Base-by-base conservation (phyloP, 2,329 filamentous ascomycete species). In the Pseudopyrenochaeta lycopersici region DNA sequence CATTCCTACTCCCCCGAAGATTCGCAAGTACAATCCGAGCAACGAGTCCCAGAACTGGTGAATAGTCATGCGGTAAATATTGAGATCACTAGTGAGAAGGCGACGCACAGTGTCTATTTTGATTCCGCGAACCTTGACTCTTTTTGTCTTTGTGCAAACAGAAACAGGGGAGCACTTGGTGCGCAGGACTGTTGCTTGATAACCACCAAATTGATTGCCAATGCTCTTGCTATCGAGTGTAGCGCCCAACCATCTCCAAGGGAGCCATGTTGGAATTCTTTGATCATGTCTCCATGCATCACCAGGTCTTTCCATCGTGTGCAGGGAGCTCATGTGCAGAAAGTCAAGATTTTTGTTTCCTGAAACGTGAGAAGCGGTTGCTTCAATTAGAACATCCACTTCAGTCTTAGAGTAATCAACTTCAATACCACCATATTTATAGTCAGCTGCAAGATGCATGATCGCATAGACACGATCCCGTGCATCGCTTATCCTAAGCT, bases 381-480 rank as follows among this genome's bases (percentile, higher is more conserved):
- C 49, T 12, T 38, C 43, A 20, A 47, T 21, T 6, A 27, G 14
- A 4, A 47, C 38, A 3, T 43, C 30, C 3, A 35, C n/a, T 14
- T 30, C 20, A 3, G 30, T 17, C 21, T 43, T 52, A 4, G 20
- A 18, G 11, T 52, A 52, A 23, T 52, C 44, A 10, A 47, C 49
- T 9, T 21, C 17, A 7, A 47, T 47, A 9, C 31, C 38, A 15
- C 31, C 49, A 4, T 52, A 36, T 23, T 47, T 17, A 12, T 52
- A 52, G 20, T 52, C 49, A 2, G 2, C 9, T 1, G 49, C 49
- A 9, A 52, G 21, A 30, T 52, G 44, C 49, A 52, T 52, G 5
- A 47, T 10, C 2, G 49, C 49, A 17, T 52, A 52, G 3, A 52
- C 9, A 3, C 35, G 44, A 20, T 52, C 49, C 30, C 36, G 35